These are phyloP conservation scores for Cordyceps fumosorosea DNA, from an alignment of 2,329 filamentous ascomycete species.

Conservation along the genomic window DNA sequence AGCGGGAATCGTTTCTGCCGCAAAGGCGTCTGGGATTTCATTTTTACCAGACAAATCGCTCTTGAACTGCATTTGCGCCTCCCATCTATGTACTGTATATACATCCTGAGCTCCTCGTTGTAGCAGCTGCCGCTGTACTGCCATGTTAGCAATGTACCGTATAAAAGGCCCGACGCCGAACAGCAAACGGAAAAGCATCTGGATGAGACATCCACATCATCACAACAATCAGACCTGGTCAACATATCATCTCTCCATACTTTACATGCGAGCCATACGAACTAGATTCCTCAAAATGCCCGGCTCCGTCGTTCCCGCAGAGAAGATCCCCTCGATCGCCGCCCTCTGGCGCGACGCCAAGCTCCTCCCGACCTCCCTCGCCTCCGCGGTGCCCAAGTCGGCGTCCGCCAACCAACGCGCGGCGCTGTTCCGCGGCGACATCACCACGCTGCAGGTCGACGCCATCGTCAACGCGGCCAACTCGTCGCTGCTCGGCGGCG, in stretches of 20 bases:
- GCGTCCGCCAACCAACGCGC: constrained; percentile 59
- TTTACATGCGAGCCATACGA: not conserved
- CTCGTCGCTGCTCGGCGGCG: constrained; percentile 67
- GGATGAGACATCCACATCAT: not conserved
- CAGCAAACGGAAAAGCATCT: not conserved
- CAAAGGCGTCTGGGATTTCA: too few species aligned
- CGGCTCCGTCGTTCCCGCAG: constrained; percentile 29
- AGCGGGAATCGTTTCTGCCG: too few species aligned
- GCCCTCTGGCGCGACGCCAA: constrained; percentile 55
- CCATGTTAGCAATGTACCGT: too few species aligned
- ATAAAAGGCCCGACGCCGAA: too few species aligned
- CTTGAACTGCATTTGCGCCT: not conserved
- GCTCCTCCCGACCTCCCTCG: constrained; percentile 18
- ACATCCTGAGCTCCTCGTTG: not conserved
- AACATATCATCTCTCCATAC: not conserved
- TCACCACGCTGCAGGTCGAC: constrained; percentile 71
- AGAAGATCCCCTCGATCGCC: constrained; percentile 56
- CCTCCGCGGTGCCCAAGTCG: constrained; percentile 31
- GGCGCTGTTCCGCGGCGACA: constrained; percentile 66
- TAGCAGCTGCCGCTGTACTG: not conserved
- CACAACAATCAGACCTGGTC: not conserved
- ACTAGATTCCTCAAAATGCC: constrained; percentile 1
- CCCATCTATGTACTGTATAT: too few species aligned
- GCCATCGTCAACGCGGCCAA: constrained; percentile 95
- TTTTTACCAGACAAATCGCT: not conserved